phyloP scores from a whole-genome alignment of 2,329 filamentous ascomycete species.

The Monosporascus ibericus region DNA sequence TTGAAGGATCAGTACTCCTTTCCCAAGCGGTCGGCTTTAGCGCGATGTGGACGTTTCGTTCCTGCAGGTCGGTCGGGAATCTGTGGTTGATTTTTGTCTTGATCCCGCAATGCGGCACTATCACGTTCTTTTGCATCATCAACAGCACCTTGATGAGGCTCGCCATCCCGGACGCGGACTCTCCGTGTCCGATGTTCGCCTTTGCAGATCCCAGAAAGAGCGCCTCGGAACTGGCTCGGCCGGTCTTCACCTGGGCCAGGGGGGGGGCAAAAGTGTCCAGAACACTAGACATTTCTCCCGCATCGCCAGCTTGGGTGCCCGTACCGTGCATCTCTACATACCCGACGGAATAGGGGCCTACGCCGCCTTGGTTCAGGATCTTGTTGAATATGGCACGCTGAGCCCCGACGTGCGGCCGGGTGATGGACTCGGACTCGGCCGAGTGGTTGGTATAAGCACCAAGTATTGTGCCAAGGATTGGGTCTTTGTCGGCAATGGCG shows the following conservation, averaged over 20 bases:
- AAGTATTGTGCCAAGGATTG: conserved; percentile 50
- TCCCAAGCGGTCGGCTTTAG: conserved; percentile 29
- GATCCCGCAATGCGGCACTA: too few relatives aligned
- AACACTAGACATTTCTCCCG: conserved; percentile 59
- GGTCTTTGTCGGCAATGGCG: conserved; percentile 14
- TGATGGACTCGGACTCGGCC: conserved; percentile 64
- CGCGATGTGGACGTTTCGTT: conserved; percentile 32
- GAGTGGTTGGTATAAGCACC: conserved; percentile 66
- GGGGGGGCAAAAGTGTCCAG: conserved; percentile 51
- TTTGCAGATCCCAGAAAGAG: too few relatives aligned
- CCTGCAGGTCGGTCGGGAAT: too few relatives aligned
- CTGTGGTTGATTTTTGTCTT: too few relatives aligned
- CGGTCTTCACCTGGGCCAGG: too few relatives aligned
- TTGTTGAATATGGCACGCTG: conserved; percentile 57
- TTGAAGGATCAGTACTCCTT: conserved; percentile 7
- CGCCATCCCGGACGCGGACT: too few relatives aligned
- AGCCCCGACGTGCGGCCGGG: conserved; percentile 58
- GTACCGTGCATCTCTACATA: conserved; percentile 68
- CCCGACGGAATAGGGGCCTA: conserved; percentile 48
- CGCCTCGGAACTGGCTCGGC: too few relatives aligned
- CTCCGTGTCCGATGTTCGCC: too few relatives aligned
- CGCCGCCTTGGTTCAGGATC: conserved; percentile 49
- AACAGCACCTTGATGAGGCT: too few relatives aligned
- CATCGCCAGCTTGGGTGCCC: conserved; percentile 65
- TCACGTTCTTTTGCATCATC: too few relatives aligned